Conservation (phyloP, 2,329 filamentous ascomycete genomes). For the Arachnomyces sp. region DNA sequence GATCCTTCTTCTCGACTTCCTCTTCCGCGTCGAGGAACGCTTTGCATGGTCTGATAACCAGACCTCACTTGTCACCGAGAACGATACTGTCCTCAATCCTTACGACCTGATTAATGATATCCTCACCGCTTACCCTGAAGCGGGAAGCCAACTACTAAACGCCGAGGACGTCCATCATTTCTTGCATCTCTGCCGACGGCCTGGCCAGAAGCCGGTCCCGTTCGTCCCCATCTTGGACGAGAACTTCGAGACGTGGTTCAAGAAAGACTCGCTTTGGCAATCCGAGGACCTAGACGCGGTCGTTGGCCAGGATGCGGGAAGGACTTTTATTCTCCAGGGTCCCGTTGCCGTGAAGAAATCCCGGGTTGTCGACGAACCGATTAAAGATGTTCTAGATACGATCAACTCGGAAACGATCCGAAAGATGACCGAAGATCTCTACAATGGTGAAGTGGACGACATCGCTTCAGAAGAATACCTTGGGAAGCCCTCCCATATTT, state of each 20-base stretch:
- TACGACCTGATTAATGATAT: neutral
- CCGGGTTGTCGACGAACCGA: conserved; percentile 15
- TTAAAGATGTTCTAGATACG: conserved; percentile 21
- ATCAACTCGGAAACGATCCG: conserved; percentile 5
- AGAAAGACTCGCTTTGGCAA: conserved; percentile 36
- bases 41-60: neutral
- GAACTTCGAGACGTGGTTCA: conserved; percentile 32
- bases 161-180: conserved; percentile 19
- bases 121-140: neutral
- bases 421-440: too few species aligned
- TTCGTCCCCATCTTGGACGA: conserved; percentile 30
- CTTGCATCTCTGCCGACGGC: conserved; percentile 21
- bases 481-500: too few species aligned
- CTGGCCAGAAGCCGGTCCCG: conserved; percentile 26
- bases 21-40: conserved; percentile 17
- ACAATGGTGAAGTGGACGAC: too few species aligned
- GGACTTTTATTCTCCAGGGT: conserved; percentile 29
- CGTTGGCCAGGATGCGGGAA: conserved; percentile 24
- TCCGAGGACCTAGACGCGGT: conserved; percentile 31
- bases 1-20: conserved; percentile 17
- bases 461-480: too few species aligned
- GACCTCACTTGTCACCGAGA: neutral
- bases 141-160: conserved; percentile 14
- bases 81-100: neutral
- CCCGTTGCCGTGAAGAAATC: conserved; percentile 25